Conservation (phyloP, 768 basidiomycete species). For the Sarcomyxa edulis region DNA sequence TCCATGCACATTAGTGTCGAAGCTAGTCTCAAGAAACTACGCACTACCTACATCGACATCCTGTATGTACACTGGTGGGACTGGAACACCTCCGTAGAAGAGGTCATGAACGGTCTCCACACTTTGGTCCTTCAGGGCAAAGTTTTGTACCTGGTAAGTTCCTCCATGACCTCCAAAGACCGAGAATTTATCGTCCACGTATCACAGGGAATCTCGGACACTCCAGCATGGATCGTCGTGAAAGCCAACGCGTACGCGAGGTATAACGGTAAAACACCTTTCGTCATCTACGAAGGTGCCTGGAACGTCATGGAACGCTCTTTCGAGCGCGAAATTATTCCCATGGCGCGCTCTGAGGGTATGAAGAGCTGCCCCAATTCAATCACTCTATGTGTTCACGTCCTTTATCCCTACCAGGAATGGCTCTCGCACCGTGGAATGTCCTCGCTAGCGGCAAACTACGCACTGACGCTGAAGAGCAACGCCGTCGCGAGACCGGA, state of each 20-base stretch:
- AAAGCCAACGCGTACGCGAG: constrained; percentile 47
- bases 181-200: not conserved
- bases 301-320: constrained; percentile 42
- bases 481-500: constrained; percentile 17
- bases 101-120: constrained; percentile 53
- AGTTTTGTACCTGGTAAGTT: constrained; percentile 37
- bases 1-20: constrained; percentile 34
- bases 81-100: constrained; percentile 44
- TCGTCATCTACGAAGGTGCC: constrained; percentile 46
- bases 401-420: too few species aligned
- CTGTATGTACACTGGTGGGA: constrained; percentile 50
- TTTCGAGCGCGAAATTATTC: constrained; percentile 51
- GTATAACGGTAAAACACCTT: constrained; percentile 42
- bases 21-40: constrained; percentile 40
- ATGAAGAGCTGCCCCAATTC: too few species aligned
- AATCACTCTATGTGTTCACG: too few species aligned
- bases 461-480: constrained; percentile 46
- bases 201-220: constrained; percentile 31
- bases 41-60: constrained; percentile 42
- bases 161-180: too few species aligned
- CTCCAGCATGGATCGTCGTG: constrained; percentile 45
- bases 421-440: constrained; percentile 29
- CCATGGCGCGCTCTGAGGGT: constrained; percentile 38
- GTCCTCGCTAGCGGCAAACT: constrained; percentile 39
- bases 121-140: constrained; percentile 46